Evolutionary conservation across 1,284 basidiomycete species (phyloP).

Genomic region (Naganishia liquefaciens): DNA sequence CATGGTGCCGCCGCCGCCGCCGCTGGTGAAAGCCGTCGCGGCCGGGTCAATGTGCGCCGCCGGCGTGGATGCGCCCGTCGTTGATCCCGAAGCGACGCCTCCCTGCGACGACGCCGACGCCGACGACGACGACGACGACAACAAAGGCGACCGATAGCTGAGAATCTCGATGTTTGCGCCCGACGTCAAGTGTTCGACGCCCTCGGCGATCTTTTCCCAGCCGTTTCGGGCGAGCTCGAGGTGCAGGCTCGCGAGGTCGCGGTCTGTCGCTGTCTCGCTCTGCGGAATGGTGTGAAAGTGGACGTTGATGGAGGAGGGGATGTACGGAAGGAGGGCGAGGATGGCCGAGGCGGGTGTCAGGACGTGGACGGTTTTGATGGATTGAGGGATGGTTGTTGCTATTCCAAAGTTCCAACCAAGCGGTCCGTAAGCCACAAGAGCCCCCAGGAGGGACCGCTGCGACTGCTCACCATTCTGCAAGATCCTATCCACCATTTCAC

Average conservation of each 20-base stretch:
- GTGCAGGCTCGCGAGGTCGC: slow-evolving; percentile 36
- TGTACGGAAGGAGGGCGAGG: slow-evolving; percentile 41
- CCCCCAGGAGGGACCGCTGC: neutral
- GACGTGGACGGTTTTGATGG: slow-evolving; percentile 48
- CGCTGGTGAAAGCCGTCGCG: slow-evolving; percentile 28
- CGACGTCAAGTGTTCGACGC: slow-evolving; percentile 3
- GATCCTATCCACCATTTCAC: slow-evolving; percentile 54
- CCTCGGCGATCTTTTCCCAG: slow-evolving; percentile 24
- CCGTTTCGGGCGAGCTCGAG: slow-evolving; percentile 26
- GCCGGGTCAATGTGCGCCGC: slow-evolving; percentile 29
- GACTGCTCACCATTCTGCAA: slow-evolving; percentile 50
- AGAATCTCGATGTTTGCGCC: slow-evolving; percentile 20
- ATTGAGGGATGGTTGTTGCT: slow-evolving; percentile 50
- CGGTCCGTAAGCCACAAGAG: neutral
- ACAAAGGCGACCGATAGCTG: slow-evolving; percentile 37
- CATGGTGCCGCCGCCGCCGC: slow-evolving; percentile 39
- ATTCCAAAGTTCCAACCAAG: slow-evolving; percentile 11
- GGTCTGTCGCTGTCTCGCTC: slow-evolving; percentile 16
- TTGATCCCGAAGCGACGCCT: slow-evolving; percentile 36
- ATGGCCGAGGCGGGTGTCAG: slow-evolving; percentile 51
- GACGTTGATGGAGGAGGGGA: slow-evolving; percentile 49
- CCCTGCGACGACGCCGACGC: no score
- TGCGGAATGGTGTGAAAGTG: slow-evolving; percentile 43
- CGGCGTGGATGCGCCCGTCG: slow-evolving; percentile 44
- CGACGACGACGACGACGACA: no score